Evolutionary conservation across 495 filamentous ascomycete genomes (phyloP).

Genomic region (Aspergillus haitiensis): DNA sequence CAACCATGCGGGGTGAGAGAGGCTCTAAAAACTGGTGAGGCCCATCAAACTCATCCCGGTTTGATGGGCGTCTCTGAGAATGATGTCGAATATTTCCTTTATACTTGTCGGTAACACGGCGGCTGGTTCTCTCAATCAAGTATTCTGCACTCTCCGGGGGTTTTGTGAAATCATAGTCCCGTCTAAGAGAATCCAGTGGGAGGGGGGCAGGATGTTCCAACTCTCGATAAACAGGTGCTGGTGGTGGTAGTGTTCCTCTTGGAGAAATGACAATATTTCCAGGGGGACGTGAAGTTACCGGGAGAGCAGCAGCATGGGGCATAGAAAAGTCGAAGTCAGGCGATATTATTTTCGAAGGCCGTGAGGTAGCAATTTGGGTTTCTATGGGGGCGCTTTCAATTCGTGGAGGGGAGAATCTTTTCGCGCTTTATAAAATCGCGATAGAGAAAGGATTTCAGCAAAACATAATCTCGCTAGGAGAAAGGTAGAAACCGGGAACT

Average conservation of each 20-base stretch:
- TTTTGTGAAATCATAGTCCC: slow-evolving; percentile 35
- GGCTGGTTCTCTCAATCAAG: slow-evolving; percentile 42
- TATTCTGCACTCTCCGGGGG: slow-evolving; percentile 42
- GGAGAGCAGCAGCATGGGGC: slow-evolving; percentile 34
- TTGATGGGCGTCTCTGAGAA: slow-evolving; percentile 71
- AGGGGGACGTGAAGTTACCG: slow-evolving; percentile 30
- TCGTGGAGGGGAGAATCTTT: slow-evolving; percentile 36
- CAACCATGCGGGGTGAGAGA: slow-evolving; percentile 63
- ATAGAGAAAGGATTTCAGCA: slow-evolving; percentile 14
- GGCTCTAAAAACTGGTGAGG: slow-evolving; percentile 75
- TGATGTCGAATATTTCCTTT: slow-evolving; percentile 54
- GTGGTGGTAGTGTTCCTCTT: slow-evolving; percentile 34
- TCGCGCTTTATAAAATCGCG: slow-evolving; percentile 29
- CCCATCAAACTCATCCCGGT: slow-evolving; percentile 86
- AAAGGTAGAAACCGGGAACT: slow-evolving; percentile 10
- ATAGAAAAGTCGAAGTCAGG: slow-evolving; percentile 38
- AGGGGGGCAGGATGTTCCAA: slow-evolving; percentile 39
- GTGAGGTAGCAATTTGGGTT: slow-evolving; percentile 27
- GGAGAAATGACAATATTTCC: slow-evolving; percentile 43
- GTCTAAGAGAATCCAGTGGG: slow-evolving; percentile 36
- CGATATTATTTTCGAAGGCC: slow-evolving; percentile 23
- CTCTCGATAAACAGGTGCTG: slow-evolving; percentile 36
- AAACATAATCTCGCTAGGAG: slow-evolving; percentile 14
- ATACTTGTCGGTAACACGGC: slow-evolving; percentile 43
- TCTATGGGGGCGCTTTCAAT: slow-evolving; percentile 36